Percentiles rank a stretch among this genome's conserved stretches.
Conservation (phyloP, 2,329 filamentous ascomycete genomes). For the Davidsoniella virescens region DNA sequence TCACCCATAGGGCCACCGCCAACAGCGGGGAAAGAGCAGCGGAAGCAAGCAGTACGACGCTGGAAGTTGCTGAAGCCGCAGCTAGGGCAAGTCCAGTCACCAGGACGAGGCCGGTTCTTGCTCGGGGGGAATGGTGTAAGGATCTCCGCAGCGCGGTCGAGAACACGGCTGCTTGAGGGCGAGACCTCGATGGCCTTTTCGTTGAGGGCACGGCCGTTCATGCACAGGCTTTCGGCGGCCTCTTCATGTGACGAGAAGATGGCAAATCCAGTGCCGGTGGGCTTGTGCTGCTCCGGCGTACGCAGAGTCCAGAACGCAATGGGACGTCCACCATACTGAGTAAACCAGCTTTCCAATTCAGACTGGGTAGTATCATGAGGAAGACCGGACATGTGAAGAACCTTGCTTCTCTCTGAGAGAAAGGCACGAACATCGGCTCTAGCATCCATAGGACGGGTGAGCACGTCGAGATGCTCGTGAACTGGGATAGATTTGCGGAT, state of each 20-base stretch:
- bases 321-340: slow-evolving; percentile 89
- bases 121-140: slow-evolving; percentile 94
- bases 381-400: slow-evolving; percentile 91
- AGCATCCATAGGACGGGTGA: slow-evolving; percentile 91
- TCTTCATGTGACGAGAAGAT: slow-evolving; percentile 99
- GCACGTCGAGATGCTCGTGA: slow-evolving; percentile 84
- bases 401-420: slow-evolving; percentile 89
- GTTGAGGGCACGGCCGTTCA: slow-evolving; percentile 96
- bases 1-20: slow-evolving; percentile 53
- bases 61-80: slow-evolving; percentile 99
- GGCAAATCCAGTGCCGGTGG: slow-evolving; percentile 94
- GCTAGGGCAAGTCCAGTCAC: slow-evolving; percentile 97
- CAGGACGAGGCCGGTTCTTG: slow-evolving; percentile 92
- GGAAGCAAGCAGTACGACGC: slow-evolving; percentile 93
- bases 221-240: slow-evolving; percentile 94
- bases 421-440: slow-evolving; percentile 92
- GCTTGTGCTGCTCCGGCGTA: slow-evolving; percentile 97
- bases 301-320: slow-evolving; percentile 98
- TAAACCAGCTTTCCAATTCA: slow-evolving; percentile 98
- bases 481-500: slow-evolving; percentile 92
- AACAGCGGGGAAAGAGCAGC: slow-evolving; percentile 96
- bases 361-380: slow-evolving; percentile 98
- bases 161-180: slow-evolving; percentile 87
- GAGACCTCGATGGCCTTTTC: slow-evolving; percentile 99
- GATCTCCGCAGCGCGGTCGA: slow-evolving; percentile 90